Evolutionary conservation across 495 filamentous ascomycete species (phyloP).

Genomic region (Extremus antarcticus): DNA sequence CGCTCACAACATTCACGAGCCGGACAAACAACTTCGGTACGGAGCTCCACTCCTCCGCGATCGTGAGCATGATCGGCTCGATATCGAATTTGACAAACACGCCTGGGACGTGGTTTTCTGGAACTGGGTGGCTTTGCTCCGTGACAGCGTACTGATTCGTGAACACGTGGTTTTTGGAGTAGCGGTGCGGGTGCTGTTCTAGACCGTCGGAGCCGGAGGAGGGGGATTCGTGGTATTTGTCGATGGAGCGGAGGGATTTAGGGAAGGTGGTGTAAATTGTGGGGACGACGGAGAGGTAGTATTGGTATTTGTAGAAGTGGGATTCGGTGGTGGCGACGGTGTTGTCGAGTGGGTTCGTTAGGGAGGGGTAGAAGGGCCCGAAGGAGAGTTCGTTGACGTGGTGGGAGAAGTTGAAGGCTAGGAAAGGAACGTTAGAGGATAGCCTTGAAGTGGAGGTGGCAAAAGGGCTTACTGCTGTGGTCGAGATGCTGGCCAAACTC

Average conservation of each 20-base stretch:
- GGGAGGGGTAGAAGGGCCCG: constrained; percentile 84
- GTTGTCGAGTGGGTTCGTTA: constrained; percentile 87
- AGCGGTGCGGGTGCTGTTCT: constrained; percentile 20
- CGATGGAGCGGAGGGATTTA: constrained; percentile 22
- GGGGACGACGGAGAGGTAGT: constrained; percentile 93
- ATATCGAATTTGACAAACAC: constrained; percentile 99
- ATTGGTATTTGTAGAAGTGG: constrained; percentile 95
- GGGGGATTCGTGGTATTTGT: constrained; percentile 16
- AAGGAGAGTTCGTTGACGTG: constrained; percentile 94
- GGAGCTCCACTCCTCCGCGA: constrained; percentile 69
- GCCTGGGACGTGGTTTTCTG: constrained; percentile 66
- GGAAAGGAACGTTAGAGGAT: background rate
- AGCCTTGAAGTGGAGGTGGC: background rate
- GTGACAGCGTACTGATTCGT: constrained; percentile 99
- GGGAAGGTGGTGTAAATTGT: constrained; percentile 74
- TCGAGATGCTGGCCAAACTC: constrained; percentile 73
- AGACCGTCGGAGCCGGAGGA: constrained; percentile 17
- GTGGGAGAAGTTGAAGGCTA: constrained; percentile 91
- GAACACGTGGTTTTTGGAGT: constrained; percentile 48
- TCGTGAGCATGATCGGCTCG: constrained; percentile 80
- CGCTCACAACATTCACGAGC: constrained; percentile 55
- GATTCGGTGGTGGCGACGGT: constrained; percentile 63
- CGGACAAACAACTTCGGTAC: constrained; percentile 66
- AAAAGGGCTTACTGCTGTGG: constrained; percentile 52
- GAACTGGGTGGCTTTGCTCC: constrained; percentile 58